Percentiles rank a stretch among this genome's conserved stretches.
These are phyloP conservation scores for Tylopilus orsonianus DNA, from an alignment of 1,284 basidiomycete species.

Conservation along the genomic window DNA sequence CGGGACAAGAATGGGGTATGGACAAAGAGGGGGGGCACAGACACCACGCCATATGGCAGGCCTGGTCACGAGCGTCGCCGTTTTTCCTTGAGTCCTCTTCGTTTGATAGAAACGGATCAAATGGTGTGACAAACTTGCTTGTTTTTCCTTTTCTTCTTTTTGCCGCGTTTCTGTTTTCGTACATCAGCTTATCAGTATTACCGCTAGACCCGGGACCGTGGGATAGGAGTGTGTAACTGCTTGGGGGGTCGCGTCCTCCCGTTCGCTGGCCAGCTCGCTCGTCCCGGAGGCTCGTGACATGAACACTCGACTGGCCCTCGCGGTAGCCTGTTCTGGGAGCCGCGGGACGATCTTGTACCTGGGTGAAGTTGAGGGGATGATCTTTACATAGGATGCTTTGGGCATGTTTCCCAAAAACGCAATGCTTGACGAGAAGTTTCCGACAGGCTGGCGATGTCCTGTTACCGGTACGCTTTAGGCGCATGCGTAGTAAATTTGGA, in stretches of 20 bases:
- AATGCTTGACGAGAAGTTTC: constrained; percentile 12
- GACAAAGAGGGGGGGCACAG: not conserved
- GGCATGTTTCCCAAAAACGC: not conserved
- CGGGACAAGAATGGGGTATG: too few relatives aligned
- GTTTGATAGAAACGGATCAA: constrained; percentile 12
- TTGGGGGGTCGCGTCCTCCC: too few relatives aligned
- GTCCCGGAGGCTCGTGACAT: constrained; percentile 7
- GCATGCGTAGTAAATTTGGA: not conserved
- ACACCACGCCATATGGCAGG: not conserved
- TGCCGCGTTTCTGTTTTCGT: not conserved
- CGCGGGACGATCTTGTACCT: constrained; percentile 18
- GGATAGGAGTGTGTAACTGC: not conserved
- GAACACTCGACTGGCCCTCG: not conserved
- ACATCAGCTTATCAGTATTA: not conserved
- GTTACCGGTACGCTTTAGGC: too few relatives aligned
- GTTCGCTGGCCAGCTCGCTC: not conserved
- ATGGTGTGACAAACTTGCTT: not conserved
- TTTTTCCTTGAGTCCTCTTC: not conserved
- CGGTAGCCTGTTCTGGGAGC: not conserved
- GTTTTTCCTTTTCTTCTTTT: not conserved
- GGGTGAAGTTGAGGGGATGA: constrained; percentile 2
- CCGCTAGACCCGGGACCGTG: not conserved
- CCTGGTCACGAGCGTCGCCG: not conserved
- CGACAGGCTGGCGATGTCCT: constrained; percentile 13
- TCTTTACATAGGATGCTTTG: constrained; percentile 7